Base-by-base conservation (phyloP, 495 filamentous ascomycete species). In the Clavariopsis aquatica region DNA sequence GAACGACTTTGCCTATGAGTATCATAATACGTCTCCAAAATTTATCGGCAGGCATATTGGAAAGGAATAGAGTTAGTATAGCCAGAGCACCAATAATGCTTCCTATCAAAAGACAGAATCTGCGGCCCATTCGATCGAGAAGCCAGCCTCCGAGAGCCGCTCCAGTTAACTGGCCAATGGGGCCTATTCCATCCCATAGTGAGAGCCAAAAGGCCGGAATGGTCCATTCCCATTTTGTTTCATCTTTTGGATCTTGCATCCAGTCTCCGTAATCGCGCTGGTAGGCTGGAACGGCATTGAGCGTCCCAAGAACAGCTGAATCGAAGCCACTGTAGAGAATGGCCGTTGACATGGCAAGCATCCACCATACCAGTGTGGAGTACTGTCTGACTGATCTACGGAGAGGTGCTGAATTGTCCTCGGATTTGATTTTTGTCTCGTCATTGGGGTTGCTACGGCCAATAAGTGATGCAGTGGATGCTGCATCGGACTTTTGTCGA, bases 161-260 rank as follows among this genome's bases (percentile, higher is more conserved):
- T 13, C 54, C 62, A 24, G 46, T 20, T 0, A 57, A 5, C 24
- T 65, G 62, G 27, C 62, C 62, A 24, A 65, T 4, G 1, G 62
- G 55, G 6, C 53, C 53, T 26, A 65, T 29, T 19, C 36, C 56
- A 12, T 47, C 22, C 62, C 54, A 60, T 17, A 59, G 36, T 4
- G 62, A 52, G 10, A 65, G 36, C 62, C 62, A 65, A 9, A 53
- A 15, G 10, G 62, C 52, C 2, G 62, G 49, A 36, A 65, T 65
- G 31, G 24, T 55, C 55, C 56, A 65, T 31, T 63, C 22, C 41
- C 27, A 23, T 52, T 60, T 43, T 43, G 20, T 49, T n/a, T 23
- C 41, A 9, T 5, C 10, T 2, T 27, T 23, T 15, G 27, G 55
- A 23, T 55, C 51, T 3, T 62, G 36, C 26, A 13, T 8, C 38